phyloP scores from a whole-genome alignment of 108 stramenopile genomes.

The Schizochytrium sp. region DNA sequence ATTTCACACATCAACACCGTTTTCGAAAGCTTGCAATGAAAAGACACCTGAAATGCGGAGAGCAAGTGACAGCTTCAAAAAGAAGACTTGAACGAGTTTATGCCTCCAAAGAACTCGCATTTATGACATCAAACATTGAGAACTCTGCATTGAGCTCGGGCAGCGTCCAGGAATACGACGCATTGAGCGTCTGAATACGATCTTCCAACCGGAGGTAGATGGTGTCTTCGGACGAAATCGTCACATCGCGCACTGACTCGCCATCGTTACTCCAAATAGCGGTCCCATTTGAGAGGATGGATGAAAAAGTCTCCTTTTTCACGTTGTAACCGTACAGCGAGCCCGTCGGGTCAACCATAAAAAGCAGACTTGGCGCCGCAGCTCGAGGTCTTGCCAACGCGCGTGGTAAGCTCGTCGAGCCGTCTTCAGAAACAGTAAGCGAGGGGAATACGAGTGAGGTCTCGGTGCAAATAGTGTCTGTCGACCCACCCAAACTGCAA shows the following conservation, averaged over 20 bases:
- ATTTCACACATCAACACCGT: too few species aligned
- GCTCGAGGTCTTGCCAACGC: background rate
- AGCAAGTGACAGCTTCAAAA: too few species aligned
- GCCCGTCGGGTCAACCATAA: background rate
- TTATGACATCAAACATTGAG: too few species aligned
- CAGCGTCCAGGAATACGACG: too few species aligned
- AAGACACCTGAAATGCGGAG: too few species aligned
- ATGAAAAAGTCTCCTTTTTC: background rate
- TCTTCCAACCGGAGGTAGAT: too few species aligned
- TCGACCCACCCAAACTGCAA: background rate
- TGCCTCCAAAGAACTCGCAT: too few species aligned
- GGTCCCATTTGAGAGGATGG: background rate
- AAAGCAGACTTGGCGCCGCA: background rate
- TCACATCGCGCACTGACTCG: background rate
- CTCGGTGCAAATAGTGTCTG: background rate
- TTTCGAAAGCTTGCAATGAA: too few species aligned
- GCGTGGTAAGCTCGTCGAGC: background rate
- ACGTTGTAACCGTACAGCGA: background rate
- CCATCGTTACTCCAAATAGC: background rate
- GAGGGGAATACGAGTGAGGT: background rate
- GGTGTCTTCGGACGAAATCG: background rate
- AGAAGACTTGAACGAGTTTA: too few species aligned
- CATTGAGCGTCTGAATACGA: too few species aligned
- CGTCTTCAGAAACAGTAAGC: background rate
- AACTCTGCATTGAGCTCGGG: too few species aligned